Evolutionary conservation across 202 grass and related monocot species (phyloP), one percentile per base, ranked within the genome.

Genomic region (Elaeis oleifera): DNA sequence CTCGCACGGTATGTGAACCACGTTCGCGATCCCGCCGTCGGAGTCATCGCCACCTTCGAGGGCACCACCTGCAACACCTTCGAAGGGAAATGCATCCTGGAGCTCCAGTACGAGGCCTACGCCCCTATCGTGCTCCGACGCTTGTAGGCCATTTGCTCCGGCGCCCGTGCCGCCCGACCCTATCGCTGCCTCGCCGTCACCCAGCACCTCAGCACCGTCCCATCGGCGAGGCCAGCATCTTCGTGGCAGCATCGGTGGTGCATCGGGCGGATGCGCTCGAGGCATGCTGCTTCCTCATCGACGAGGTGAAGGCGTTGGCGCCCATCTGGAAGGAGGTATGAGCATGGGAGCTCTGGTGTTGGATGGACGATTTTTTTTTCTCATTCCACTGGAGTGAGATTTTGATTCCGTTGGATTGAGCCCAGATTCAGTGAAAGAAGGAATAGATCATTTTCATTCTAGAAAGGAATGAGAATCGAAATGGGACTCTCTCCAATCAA

Each of bases 1-100:
- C 73, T 79, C 22, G 3, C 14, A 18, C 73, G 87, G 72, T 82
- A 88, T 71, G 76, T 88, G 44, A 75, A 82, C 73, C 78, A 88
- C 81, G 87, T 96, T 6, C 91, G 84, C 51, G 78, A 88, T 76
- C 76, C 80, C 8, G 77, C 79, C 1, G 84, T 87, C 7, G 87
- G 91, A 21, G 91, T 87, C 61, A 90, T 96, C 79, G 87, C 91
- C 9, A 96, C 91, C 28, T 96, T 96, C 76, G 91, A 96, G 71
- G 91, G 91, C 20, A 90, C 84, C 18, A 96, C 91, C 5, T 79
- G 87, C 23, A 84, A 88, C 87, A 68, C 76, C 84, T 96, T 96
- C 81, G 78, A 60, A 9, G 90, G 83, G 29, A 66, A 78, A 58
- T 83, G 73, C 18, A 87, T 90, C n/a, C 72, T 90, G 54, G 90